Evolutionary conservation across 805 yeast genomes (phyloP).

Genomic region (Hanseniaspora singularis): DNA sequence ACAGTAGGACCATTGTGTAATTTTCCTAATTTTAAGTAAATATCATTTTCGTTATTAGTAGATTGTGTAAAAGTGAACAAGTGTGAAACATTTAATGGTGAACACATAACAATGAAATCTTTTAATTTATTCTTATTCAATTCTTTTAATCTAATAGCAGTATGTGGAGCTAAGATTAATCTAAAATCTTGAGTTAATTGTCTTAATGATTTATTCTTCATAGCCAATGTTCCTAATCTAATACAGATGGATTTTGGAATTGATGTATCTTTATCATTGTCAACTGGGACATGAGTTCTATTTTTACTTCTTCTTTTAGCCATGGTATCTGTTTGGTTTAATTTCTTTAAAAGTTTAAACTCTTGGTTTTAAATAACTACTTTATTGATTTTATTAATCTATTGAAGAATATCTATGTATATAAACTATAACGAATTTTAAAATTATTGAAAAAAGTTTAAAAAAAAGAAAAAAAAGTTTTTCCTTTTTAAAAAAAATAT

Average conservation of each 20-base stretch:
- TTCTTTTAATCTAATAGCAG: conserved; percentile 79
- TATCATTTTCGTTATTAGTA: conserved; percentile 53
- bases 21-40: conserved; percentile 70
- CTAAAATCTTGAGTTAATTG: conserved; percentile 83
- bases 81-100: conserved; percentile 88
- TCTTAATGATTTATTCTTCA: conserved; percentile 61
- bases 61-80: conserved; percentile 77
- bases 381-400: not conserved
- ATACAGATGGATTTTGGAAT: conserved; percentile 92
- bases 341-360: too few relatives aligned
- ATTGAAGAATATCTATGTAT: too few relatives aligned
- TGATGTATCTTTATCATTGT: conserved; percentile 51
- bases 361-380: not conserved
- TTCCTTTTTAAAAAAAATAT: too few relatives aligned
- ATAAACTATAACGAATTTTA: too few relatives aligned
- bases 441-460: too few relatives aligned
- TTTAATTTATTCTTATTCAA: conserved; percentile 75
- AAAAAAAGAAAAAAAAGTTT: too few relatives aligned
- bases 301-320: conserved; percentile 56
- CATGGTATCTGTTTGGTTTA: conserved; percentile 28
- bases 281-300: conserved; percentile 68
- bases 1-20: conserved; percentile 93
- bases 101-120: conserved; percentile 97
- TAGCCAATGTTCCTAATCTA: conserved; percentile 49
- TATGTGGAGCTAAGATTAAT: conserved; percentile 88